Percentiles rank a stretch among this genome's conserved stretches.
phyloP scores from a whole-genome alignment of 2,329 filamentous ascomycete genomes.

The Colletotrichum shisoi region DNA sequence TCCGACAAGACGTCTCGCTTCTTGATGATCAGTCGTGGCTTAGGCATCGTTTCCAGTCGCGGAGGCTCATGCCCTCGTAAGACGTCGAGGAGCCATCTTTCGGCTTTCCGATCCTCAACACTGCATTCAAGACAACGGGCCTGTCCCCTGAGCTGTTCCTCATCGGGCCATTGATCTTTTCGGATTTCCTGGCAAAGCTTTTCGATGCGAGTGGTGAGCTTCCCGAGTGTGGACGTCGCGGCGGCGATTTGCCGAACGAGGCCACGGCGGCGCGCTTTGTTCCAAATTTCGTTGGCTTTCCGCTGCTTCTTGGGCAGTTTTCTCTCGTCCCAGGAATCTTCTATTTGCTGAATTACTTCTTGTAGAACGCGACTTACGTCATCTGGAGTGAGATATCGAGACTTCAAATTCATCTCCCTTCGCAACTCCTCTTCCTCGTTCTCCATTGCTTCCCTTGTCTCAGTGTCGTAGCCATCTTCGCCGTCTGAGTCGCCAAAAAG shows the following conservation, averaged over 20 bases:
- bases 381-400: slow-evolving; percentile 51
- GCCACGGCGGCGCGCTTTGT: slow-evolving; percentile 55
- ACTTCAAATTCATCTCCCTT: slow-evolving; percentile 38
- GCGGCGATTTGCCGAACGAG: slow-evolving; percentile 53
- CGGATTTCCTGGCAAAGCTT: slow-evolving; percentile 64
- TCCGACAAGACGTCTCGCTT: slow-evolving; percentile 39
- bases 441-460: slow-evolving; percentile 69
- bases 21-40: slow-evolving; percentile 44
- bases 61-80: slow-evolving; percentile 56
- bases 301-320: slow-evolving; percentile 64
- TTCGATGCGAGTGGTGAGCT: slow-evolving; percentile 61
- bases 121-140: slow-evolving; percentile 69
- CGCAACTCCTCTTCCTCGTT: slow-evolving; percentile 56
- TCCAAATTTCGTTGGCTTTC: slow-evolving; percentile 71
- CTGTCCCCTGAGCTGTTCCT: slow-evolving; percentile 61
- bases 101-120: slow-evolving; percentile 66
- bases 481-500: slow-evolving; percentile 46
- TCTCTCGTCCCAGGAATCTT: slow-evolving; percentile 63
- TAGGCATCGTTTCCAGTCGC: slow-evolving; percentile 45
- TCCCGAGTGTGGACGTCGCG: slow-evolving; percentile 54
- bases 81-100: slow-evolving; percentile 59
- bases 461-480: slow-evolving; percentile 63
- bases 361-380: slow-evolving; percentile 64
- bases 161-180: slow-evolving; percentile 60
- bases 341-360: slow-evolving; percentile 59